These are phyloP conservation scores for Agaricus bisporus DNA, from an alignment of 768 basidiomycete genomes.

Conservation along the genomic window DNA sequence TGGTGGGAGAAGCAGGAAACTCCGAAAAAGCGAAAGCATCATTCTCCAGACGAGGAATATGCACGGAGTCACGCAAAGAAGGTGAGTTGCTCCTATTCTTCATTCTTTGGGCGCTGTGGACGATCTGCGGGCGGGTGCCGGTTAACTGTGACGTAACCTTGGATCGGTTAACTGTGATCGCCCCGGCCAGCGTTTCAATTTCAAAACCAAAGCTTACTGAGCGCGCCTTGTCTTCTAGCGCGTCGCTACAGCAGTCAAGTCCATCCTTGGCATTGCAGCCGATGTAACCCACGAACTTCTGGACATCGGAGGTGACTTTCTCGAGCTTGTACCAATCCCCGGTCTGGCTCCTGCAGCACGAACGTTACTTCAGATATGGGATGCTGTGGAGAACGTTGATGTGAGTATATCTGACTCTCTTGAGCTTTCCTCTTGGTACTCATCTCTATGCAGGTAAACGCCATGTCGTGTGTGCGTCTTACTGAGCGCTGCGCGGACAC, in stretches of 20 bases:
- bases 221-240: slow-evolving; percentile 17
- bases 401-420: slow-evolving; percentile 28
- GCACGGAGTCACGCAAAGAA: slow-evolving; percentile 11
- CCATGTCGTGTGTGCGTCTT: slow-evolving; percentile 50
- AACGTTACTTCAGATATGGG: slow-evolving; percentile 48
- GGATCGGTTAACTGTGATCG: not conserved
- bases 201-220: not conserved
- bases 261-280: slow-evolving; percentile 27
- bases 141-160: not conserved
- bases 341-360: slow-evolving; percentile 45
- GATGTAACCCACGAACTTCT: slow-evolving; percentile 33
- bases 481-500: slow-evolving; percentile 58
- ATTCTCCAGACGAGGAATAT: slow-evolving; percentile 9
- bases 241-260: slow-evolving; percentile 24
- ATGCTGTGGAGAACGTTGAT: slow-evolving; percentile 45
- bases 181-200: not conserved
- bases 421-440: not conserved
- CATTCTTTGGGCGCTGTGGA: not conserved
- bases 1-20: slow-evolving; percentile 15
- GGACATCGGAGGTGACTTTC: slow-evolving; percentile 24
- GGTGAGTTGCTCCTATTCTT: slow-evolving; percentile 5
- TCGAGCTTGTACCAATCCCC: slow-evolving; percentile 43
- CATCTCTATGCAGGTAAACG: slow-evolving; percentile 38
- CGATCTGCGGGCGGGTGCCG: not conserved
- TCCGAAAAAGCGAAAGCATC: slow-evolving; percentile 7